Conservation (phyloP, 208 protist genomes). For the Acanthamoeba castellanii region DNA sequence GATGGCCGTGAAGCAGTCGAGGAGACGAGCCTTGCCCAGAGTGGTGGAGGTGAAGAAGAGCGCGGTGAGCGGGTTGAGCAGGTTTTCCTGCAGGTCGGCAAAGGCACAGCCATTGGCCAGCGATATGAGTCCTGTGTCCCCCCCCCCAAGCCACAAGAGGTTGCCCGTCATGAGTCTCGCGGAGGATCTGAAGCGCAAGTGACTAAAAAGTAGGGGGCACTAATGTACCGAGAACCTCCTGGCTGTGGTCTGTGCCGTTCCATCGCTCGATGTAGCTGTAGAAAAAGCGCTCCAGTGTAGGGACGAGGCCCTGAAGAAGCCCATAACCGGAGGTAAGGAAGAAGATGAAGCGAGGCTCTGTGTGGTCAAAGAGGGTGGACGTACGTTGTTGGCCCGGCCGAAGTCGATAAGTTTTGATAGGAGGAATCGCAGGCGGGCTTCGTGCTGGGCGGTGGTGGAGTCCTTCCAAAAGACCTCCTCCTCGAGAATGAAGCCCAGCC, state of each 20-base stretch:
- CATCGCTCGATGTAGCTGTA: conserved; percentile 31
- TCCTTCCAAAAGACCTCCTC: conserved; percentile 33
- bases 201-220: too few relatives aligned
- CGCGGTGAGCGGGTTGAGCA: background rate
- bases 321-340: background rate
- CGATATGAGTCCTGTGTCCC: background rate
- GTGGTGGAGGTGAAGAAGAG: conserved; percentile 45
- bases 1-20: background rate
- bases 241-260: conserved; percentile 18
- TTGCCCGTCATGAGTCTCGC: too few relatives aligned
- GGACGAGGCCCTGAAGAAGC: background rate
- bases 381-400: conserved; percentile 3
- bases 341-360: background rate
- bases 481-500: conserved; percentile 26
- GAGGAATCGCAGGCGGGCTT: background rate
- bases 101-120: background rate
- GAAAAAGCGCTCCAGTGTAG: conserved; percentile 44
- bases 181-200: too few relatives aligned
- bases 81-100: background rate
- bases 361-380: background rate
- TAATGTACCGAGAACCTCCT: background rate
- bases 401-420: conserved; percentile 13
- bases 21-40: conserved; percentile 4
- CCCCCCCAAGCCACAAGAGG: background rate
- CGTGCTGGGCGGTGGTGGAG: background rate